phyloP scores from a whole-genome alignment of 495 filamentous ascomycete genomes.

The Terfezia claveryi region DNA sequence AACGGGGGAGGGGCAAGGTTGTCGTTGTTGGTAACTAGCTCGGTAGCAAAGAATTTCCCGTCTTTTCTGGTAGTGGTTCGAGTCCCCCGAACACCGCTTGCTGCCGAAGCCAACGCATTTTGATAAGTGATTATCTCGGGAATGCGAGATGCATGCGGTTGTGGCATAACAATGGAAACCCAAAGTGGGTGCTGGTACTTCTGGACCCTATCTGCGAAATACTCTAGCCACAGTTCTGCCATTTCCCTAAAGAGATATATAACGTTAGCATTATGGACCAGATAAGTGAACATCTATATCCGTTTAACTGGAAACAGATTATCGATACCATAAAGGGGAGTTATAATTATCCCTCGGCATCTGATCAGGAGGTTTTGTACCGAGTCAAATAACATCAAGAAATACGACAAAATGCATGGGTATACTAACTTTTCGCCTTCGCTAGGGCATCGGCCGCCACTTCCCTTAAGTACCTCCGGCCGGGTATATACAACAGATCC shows the following conservation, averaged over 20 bases:
- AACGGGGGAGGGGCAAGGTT: constrained; percentile 5
- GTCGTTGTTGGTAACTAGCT: neutral
- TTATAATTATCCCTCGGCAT: no score
- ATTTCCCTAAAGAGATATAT: constrained; percentile 5
- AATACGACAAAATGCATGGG: no score
- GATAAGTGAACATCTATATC: no score
- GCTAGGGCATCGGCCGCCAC: neutral
- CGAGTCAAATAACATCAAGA: no score
- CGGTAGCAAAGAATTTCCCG: neutral
- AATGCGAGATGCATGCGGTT: constrained; percentile 11
- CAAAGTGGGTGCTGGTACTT: constrained; percentile 7
- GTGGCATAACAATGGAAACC: constrained; percentile 14
- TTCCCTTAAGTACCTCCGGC: constrained; percentile 13
- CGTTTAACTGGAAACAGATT: no score
- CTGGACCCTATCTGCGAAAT: constrained; percentile 10
- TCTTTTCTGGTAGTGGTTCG: neutral
- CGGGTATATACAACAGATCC: constrained; percentile 14
- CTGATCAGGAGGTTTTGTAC: no score
- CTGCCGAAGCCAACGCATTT: constrained; percentile 4
- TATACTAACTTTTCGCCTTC: neutral
- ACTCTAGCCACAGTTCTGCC: constrained; percentile 14
- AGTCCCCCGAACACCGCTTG: neutral
- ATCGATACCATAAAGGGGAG: no score
- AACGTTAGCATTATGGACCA: no score
- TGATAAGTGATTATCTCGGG: constrained; percentile 11